A percentile compares a stretch with the other conserved stretches of the same genome.
Evolutionary conservation across 441 rosid genomes (phyloP).

Genomic region (Populus hybrid): DNA sequence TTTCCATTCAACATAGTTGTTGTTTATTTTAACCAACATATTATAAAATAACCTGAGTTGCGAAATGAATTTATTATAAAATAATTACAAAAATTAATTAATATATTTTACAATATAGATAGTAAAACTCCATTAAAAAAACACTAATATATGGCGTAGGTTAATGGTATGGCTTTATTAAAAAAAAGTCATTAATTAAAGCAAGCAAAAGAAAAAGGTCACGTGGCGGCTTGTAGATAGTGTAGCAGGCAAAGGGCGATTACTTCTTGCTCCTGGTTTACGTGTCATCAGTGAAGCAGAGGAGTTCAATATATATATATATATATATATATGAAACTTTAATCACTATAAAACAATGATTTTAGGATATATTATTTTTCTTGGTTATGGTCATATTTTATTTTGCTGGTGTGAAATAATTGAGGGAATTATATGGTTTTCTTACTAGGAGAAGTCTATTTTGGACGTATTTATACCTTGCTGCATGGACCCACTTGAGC

Average conservation of each 20-base stretch:
- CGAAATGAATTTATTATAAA: too few species aligned
- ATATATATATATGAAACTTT: not conserved
- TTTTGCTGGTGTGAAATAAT: conserved; percentile 47
- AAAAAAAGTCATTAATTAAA: not conserved
- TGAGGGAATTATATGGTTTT: conserved; percentile 30
- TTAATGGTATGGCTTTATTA: too few species aligned
- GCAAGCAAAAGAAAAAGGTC: conserved; percentile 7
- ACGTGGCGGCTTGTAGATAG: conserved; percentile 54
- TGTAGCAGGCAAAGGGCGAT: conserved; percentile 36
- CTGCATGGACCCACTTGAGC: conserved; percentile 57
- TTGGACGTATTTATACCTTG: conserved; percentile 46
- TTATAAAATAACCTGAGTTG: too few species aligned
- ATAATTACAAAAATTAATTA: too few species aligned
- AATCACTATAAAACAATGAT: not conserved
- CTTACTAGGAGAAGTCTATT: conserved; percentile 40
- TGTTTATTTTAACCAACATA: too few species aligned
- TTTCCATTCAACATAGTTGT: too few species aligned
- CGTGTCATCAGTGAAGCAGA: conserved; percentile 16
- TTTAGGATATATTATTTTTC: not conserved
- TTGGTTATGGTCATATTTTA: conserved; percentile 18
- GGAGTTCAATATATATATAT: conserved; percentile 16
- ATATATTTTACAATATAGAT: too few species aligned
- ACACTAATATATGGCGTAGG: too few species aligned
- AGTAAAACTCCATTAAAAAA: too few species aligned
- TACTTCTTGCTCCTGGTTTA: conserved; percentile 10